These are phyloP conservation scores for Cutaneotrichosporon daszewskae DNA, from an alignment of 1,284 basidiomycete genomes.

Conservation along the genomic window DNA sequence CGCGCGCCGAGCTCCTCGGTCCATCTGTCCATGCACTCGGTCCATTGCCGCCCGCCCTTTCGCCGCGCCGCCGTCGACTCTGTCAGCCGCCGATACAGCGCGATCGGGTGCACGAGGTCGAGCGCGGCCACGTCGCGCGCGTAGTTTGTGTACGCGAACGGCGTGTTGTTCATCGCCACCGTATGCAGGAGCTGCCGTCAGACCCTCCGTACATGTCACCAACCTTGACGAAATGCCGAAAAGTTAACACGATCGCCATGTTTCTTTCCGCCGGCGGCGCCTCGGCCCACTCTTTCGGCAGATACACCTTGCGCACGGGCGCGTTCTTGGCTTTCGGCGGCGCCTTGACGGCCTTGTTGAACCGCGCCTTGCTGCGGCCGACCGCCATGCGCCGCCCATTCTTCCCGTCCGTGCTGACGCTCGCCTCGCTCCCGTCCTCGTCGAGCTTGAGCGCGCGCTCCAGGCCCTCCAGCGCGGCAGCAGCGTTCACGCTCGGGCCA, in stretches of 20 bases:
- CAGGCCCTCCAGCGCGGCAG: conserved; percentile 37
- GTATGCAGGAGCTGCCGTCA: conserved; percentile 39
- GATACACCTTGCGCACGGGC: conserved; percentile 23
- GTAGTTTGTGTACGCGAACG: conserved; percentile 44
- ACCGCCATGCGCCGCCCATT: conserved; percentile 16
- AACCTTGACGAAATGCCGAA: conserved; percentile 47
- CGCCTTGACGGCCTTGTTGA: conserved; percentile 20
- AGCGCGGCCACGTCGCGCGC: conserved; percentile 39
- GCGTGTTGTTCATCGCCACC: conserved; percentile 39
- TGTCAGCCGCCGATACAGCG: conserved; percentile 43
- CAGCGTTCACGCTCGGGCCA: conserved; percentile 36
- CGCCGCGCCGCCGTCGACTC: conserved; percentile 33
- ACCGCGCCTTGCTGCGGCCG: conserved; percentile 15
- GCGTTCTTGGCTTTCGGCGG: conserved; percentile 14
- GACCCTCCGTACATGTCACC: conserved; percentile 3
- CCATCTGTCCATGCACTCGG: conserved; percentile 48
- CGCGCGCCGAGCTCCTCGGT: conserved; percentile 44
- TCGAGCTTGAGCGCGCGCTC: conserved; percentile 21
- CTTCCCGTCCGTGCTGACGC: conserved; percentile 18
- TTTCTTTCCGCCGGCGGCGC: conserved; percentile 39
- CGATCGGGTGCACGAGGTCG: conserved; percentile 41
- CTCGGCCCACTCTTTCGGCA: conserved; percentile 43
- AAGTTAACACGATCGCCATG: conserved; percentile 46
- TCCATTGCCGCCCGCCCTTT: conserved; percentile 30
- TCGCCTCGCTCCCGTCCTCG: conserved; percentile 15